Evolutionary conservation across 1,284 basidiomycete species (phyloP), one percentile per base, ranked within the genome.

Genomic region (Melampsora americana): DNA sequence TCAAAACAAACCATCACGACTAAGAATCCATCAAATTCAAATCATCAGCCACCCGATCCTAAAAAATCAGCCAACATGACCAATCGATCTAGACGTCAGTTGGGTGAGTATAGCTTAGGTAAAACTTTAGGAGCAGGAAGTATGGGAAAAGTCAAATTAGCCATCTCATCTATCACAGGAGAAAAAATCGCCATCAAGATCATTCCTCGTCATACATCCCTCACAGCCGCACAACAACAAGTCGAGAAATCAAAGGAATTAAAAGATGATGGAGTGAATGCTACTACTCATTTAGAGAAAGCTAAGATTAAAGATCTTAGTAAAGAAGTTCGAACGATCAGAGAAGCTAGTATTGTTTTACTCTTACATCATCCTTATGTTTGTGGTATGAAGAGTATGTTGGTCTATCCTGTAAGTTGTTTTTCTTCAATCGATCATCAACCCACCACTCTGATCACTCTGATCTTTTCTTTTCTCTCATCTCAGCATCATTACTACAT

Each of bases 121-220:
- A 98, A 98, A 87, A 98, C 95, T 2, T 87, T 99, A 46, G 95
- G 96, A 66, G 94, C 94, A 53, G 95, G 96, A 50, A 95, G 92
- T 83, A 99, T 99, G 95, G 96, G 95, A 79, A 98, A 98, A 83
- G 96, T 99, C 81, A 99, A 98, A 86, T 88, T 98, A 23, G 95
- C 93, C 7, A 90, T 91, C 56, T 93, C 95, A 83, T 92, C 91
- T 79, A 82, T 89, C 79, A 92, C 92, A 0, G 92, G 92, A 59
- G 93, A 97, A 85, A 96, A 95, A 88, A 90, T 95, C 77, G 96
- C 96, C 12, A 92, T 99, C 85, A 99, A 99, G 86, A 99, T 99
- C 81, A 90, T 98, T 23, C 95, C 96, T 28, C 89, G 95, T 18
- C 86, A 89, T 87, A 78, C 86, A 84, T 83, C 90, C 85, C 82